phyloP scores from a whole-genome alignment of 352 stramenopile genomes.

The Pythium diclinum region DNA sequence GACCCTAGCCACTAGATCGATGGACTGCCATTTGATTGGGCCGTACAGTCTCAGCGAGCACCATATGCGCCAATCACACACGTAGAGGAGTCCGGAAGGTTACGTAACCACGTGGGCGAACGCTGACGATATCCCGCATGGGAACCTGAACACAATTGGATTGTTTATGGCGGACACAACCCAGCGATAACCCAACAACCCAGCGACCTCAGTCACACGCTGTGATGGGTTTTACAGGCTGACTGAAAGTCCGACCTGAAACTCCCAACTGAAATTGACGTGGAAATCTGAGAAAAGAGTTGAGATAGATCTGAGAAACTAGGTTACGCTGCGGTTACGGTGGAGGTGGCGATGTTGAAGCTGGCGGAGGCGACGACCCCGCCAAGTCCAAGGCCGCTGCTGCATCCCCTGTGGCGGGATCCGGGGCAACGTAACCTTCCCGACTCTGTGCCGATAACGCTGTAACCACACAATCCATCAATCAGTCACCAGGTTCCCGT shows the following conservation, averaged over 20 bases:
- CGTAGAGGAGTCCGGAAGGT: neutral
- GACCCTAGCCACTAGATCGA: neutral
- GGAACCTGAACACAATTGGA: conserved; percentile 9
- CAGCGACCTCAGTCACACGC: neutral
- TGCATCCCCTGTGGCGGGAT: conserved; percentile 8
- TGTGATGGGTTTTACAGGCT: conserved; percentile 3
- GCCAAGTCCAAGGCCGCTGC: neutral
- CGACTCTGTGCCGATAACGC: conserved; percentile 57
- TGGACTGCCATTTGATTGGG: neutral
- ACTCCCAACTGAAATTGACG: neutral
- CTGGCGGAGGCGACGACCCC: neutral
- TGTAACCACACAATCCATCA: conserved; percentile 16
- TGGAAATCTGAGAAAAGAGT: neutral
- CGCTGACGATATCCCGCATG: conserved; percentile 6
- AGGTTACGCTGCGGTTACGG: neutral
- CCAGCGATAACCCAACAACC: conserved; percentile 7
- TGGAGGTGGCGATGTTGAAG: neutral
- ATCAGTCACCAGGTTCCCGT: neutral
- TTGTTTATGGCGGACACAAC: conserved; percentile 3
- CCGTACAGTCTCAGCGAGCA: neutral
- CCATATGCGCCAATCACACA: neutral
- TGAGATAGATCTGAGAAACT: neutral
- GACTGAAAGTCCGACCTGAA: neutral
- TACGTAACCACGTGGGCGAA: conserved; percentile 6
- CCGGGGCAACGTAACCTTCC: conserved; percentile 33